These are phyloP conservation scores for Trypanosoma theileri DNA, from an alignment of 208 protist species.

Conservation along the genomic window DNA sequence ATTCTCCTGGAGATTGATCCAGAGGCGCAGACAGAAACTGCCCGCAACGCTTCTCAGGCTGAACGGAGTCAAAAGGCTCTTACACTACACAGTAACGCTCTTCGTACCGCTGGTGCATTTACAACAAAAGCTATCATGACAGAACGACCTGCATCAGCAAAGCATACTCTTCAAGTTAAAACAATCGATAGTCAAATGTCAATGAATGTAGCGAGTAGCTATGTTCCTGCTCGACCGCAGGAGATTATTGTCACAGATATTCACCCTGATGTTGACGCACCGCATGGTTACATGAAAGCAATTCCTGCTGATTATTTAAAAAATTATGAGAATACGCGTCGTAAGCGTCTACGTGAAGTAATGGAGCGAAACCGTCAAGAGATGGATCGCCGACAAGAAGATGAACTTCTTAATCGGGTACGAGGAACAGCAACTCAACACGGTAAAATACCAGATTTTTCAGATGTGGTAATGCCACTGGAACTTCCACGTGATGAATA, in stretches of 20 bases:
- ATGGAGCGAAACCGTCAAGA: constrained; percentile 79
- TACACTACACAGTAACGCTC: constrained; percentile 58
- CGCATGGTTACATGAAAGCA: constrained; percentile 78
- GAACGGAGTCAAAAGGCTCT: constrained; percentile 34
- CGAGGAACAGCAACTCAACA: constrained; percentile 28
- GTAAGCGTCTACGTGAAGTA: constrained; percentile 82
- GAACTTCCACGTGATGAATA: constrained; percentile 90
- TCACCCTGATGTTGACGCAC: constrained; percentile 68
- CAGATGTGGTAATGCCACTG: constrained; percentile 83
- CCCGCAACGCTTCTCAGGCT: background rate
- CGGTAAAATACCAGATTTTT: constrained; percentile 50
- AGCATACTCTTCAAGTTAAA: constrained; percentile 85
- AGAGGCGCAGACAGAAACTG: constrained; percentile 25
- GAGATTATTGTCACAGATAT: constrained; percentile 77
- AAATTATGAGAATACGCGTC: constrained; percentile 65
- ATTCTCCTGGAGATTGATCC: constrained; percentile 69
- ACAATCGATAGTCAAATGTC: constrained; percentile 88
- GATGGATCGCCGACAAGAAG: constrained; percentile 70
- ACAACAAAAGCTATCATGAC: constrained; percentile 61
- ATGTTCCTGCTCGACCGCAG: constrained; percentile 75
- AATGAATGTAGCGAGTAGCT: constrained; percentile 84
- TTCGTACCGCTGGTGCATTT: constrained; percentile 69
- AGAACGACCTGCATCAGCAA: constrained; percentile 45
- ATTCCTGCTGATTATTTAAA: constrained; percentile 64
- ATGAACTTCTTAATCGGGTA: constrained; percentile 60